Conservation (phyloP, 2,329 filamentous ascomycete species). For the Fusarium globosum region DNA sequence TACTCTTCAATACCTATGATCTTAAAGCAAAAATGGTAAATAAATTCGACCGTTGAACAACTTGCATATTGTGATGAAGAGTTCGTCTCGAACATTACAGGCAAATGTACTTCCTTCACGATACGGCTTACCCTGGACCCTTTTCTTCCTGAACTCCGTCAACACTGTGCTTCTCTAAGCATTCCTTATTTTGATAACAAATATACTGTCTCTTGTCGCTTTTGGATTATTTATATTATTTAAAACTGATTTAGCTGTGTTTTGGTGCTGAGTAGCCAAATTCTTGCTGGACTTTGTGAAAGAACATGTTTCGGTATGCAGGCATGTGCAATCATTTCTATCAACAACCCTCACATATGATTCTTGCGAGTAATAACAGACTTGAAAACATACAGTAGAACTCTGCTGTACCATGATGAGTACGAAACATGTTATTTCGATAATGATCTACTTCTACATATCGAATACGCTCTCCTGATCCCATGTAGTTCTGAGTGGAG, state of each 20-base stretch:
- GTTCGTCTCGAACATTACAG: too few relatives aligned
- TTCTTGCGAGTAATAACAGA: too few relatives aligned
- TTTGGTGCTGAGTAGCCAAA: background rate
- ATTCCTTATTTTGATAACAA: too few relatives aligned
- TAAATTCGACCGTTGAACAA: too few relatives aligned
- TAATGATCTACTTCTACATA: too few relatives aligned
- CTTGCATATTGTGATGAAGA: too few relatives aligned
- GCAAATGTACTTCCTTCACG: background rate
- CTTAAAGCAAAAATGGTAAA: rapidly evolving
- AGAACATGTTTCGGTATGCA: rapidly evolving
- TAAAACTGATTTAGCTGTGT: rapidly evolving
- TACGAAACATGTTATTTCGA: rapidly evolving
- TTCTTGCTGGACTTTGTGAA: rapidly evolving
- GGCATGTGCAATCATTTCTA: rapidly evolving
- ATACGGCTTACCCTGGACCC: background rate
- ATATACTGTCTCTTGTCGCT: rapidly evolving
- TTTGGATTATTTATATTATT: rapidly evolving
- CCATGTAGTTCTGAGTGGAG: slow-evolving; percentile 6
- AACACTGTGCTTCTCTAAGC: too few relatives aligned
- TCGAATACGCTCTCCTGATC: background rate
- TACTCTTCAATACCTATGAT: rapidly evolving
- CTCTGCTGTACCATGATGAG: too few relatives aligned
- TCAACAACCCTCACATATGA: background rate
- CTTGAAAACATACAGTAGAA: rapidly evolving
- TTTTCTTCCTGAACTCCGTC: too few relatives aligned